Base-by-base conservation (phyloP, 2,329 filamentous ascomycete species). In the Cladorrhinum sp. region DNA sequence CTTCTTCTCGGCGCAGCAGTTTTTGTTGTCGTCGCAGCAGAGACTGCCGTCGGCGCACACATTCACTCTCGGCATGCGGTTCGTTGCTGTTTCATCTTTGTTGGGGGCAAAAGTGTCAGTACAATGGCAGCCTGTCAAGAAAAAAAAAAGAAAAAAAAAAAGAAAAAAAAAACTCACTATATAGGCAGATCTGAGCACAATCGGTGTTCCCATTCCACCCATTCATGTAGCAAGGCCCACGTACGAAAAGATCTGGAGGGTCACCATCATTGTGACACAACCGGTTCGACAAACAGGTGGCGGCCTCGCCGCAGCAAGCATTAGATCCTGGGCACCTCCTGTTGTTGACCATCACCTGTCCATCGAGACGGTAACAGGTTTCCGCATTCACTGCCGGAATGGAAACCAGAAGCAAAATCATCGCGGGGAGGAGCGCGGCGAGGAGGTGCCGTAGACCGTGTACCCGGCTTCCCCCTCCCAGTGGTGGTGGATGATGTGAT, bases 141-240 rank as follows among this genome's bases (percentile, higher is more conserved):
- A n/a, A n/a, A n/a, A n/a, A n/a, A n/a, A n/a, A n/a, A n/a, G n/a
- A n/a, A n/a, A n/a, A n/a, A n/a, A n/a, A n/a, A n/a, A n/a, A n/a
- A n/a, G n/a, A n/a, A n/a, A n/a, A n/a, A n/a, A n/a, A n/a, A n/a
- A 48, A 18, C 61, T 27, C 56, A 65, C 63, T 57, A 55, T 62
- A 65, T 23, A 54, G 48, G 38, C 63, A 65, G n/a, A 65, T 65
- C 50, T 63, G 63, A 2, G 58, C 57, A 49, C 63, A 65, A 18
- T 45, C 41, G 2, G 16, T 22, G 8, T 25, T 55, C 8, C 41
- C 38, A 41, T 63, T 59, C 59, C 57, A 64, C 6, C 38, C 59
- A 24, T 54, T 49, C 7, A 61, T 50, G 3, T 57, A 57, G 45
- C 63, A 65, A 1, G 63, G 63, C 2, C 61, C 63, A 1, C 63